Evolutionary conservation across 1,284 basidiomycete genomes (phyloP), one percentile per base, ranked within the genome.

Genomic region (Fistulinella cinereoalba): DNA sequence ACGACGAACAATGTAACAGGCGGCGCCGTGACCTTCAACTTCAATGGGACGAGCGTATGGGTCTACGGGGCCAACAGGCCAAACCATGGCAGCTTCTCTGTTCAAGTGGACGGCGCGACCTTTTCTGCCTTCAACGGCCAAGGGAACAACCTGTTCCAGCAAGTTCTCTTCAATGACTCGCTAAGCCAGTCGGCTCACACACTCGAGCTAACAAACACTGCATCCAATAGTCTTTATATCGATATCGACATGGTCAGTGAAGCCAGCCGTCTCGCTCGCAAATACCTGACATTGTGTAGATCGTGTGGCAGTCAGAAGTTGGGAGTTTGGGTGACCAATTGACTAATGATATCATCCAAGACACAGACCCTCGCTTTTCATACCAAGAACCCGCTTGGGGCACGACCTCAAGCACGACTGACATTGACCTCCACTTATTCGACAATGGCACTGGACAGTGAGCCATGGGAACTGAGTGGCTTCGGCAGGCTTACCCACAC

Each of bases 41-140:
- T 72, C 56, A 72, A 64, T 22, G 71, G 71, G 6, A 68, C 62
- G 6, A 51, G 52, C n/a, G 29, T 72, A 32, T 65, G 56, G 55
- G 49, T 72, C 15, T 70, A 62, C 29, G 69, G 69, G 6, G 62
- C 60, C 8, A 59, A 60, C 18, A 55, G 66, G 12, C 2, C 41
- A 21, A 60, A 60, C 37, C 66, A 71, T 40, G 70, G 68, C 2
- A 54, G 52, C n/a, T 72, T 60, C 48, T 54, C 38, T 3, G 57
- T 71, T n/a, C 43, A 56, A 25, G 43, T 72, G 3, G 70, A 71
- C 43, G 43, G 53, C 18, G 37, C 37, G 16, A 56, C 19, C 27
- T 56, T 29, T 13, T 21, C 52, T 9, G 25, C n/a, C 18, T 37
- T 42, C 24, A 49, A 54, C 22, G 49, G 57, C 28, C n/a, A 28